A percentile compares a stretch with the other conserved stretches of the same genome.
Evolutionary conservation across 306 rosid species (phyloP).

Genomic region (Nissolia schottii): DNA sequence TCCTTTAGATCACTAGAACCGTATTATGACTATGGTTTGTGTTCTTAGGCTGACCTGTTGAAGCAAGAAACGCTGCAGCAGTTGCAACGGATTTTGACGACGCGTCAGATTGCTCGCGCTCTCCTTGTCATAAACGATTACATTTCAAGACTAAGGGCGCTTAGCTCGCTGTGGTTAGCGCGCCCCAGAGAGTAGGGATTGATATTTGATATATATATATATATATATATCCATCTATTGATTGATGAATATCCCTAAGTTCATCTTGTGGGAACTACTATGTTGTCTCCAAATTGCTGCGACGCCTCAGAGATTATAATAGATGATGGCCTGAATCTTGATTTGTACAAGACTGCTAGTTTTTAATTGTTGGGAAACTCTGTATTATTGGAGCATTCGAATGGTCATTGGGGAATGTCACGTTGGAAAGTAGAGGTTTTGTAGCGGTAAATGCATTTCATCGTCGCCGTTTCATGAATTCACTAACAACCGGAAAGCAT

Average conservation of each 20-base stretch:
- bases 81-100: constrained; percentile 62
- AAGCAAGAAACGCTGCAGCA: constrained; percentile 76
- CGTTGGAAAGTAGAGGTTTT: background rate
- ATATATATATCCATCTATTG: background rate
- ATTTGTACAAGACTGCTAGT: constrained; percentile 4
- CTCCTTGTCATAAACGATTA: constrained; percentile 62
- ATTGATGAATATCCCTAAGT: background rate
- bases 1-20: background rate
- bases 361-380: background rate
- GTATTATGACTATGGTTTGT: background rate
- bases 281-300: constrained; percentile 11
- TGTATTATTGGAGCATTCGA: constrained; percentile 7
- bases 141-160: constrained; percentile 73
- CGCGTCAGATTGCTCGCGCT: constrained; percentile 72
- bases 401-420: background rate
- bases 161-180: constrained; percentile 83
- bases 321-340: constrained; percentile 5
- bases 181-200: constrained; percentile 60
- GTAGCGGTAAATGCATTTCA: background rate
- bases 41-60: constrained; percentile 72
- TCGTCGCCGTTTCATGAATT: background rate
- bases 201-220: too few species aligned
- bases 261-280: background rate
- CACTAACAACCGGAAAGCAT: background rate
- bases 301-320: constrained; percentile 1